These are phyloP conservation scores for Colletotrichum sublineola DNA, from an alignment of 2,329 filamentous ascomycete genomes.

Conservation along the genomic window DNA sequence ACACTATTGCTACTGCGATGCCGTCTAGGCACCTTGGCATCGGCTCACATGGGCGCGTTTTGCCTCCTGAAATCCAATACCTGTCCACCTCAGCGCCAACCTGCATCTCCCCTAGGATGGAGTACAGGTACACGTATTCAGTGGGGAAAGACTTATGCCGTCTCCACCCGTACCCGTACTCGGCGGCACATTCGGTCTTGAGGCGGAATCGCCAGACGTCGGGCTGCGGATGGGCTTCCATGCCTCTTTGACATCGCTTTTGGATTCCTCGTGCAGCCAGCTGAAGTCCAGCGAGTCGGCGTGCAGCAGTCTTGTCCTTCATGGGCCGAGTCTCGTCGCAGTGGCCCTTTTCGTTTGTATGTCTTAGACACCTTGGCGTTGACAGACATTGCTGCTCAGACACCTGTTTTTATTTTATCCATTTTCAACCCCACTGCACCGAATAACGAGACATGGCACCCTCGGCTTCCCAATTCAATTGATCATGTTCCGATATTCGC, in stretches of 20 bases:
- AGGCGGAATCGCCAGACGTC: not conserved
- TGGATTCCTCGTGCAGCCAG: not conserved
- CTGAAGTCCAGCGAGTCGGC: conserved; percentile 5
- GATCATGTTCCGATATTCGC: not conserved
- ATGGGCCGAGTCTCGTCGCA: not conserved
- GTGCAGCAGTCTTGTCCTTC: not conserved
- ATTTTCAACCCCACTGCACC: not conserved
- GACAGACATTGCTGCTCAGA: not conserved
- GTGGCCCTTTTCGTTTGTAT: not conserved
- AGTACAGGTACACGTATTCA: no score
- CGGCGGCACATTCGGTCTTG: conserved; percentile 6
- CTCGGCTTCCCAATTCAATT: not conserved
- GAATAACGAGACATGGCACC: not conserved
- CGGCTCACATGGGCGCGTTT: not conserved
- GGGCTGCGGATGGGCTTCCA: not conserved
- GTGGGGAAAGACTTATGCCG: conserved; percentile 15
- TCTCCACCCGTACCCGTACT: not conserved
- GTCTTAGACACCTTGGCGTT: not conserved
- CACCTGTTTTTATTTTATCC: no score
- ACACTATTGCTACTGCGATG: conserved; percentile 7
- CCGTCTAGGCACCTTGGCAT: conserved; percentile 21
- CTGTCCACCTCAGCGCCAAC: not conserved
- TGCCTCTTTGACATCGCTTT: not conserved
- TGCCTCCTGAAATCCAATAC: not conserved
- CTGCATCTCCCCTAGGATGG: conserved; percentile 21